A percentile compares a stretch with the other conserved stretches of the same genome.
Evolutionary conservation across 116 monocot genomes (phyloP).

Genomic region (Posidonia oceanica): DNA sequence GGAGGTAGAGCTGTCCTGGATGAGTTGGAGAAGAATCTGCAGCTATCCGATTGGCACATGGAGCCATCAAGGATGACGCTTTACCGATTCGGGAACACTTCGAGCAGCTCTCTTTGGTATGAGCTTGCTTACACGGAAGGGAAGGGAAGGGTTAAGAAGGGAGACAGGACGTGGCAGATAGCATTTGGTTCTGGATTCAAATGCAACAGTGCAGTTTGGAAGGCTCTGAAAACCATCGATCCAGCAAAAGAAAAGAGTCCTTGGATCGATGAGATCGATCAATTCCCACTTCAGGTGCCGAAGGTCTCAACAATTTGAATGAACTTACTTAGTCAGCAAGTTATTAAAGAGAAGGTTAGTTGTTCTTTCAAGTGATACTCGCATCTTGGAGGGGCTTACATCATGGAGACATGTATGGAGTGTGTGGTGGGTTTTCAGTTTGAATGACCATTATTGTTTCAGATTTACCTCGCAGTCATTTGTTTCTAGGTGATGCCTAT

Average conservation of each 20-base stretch:
- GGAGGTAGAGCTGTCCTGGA: constrained; percentile 73
- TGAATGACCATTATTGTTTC: too few relatives aligned
- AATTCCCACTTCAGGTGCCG: constrained; percentile 54
- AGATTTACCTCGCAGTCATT: too few relatives aligned
- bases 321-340: too few relatives aligned
- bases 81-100: constrained; percentile 66
- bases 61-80: constrained; percentile 81
- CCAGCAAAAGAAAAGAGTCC: constrained; percentile 60
- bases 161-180: constrained; percentile 68
- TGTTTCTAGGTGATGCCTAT: too few relatives aligned
- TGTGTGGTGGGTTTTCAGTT: too few relatives aligned
- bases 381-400: too few relatives aligned
- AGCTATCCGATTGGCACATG: constrained; percentile 78
- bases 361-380: too few relatives aligned
- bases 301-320: constrained; percentile 18
- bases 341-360: too few relatives aligned
- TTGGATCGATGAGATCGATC: constrained; percentile 72
- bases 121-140: constrained; percentile 68
- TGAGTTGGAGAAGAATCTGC: constrained; percentile 77
- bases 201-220: constrained; percentile 82
- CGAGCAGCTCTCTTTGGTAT: constrained; percentile 83
- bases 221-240: constrained; percentile 40
- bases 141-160: constrained; percentile 54
- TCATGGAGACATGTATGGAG: too few relatives aligned
- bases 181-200: constrained; percentile 84